Evolutionary conservation across 164 flowering plant species (phyloP).

Genomic region (Dillenia turbinata): DNA sequence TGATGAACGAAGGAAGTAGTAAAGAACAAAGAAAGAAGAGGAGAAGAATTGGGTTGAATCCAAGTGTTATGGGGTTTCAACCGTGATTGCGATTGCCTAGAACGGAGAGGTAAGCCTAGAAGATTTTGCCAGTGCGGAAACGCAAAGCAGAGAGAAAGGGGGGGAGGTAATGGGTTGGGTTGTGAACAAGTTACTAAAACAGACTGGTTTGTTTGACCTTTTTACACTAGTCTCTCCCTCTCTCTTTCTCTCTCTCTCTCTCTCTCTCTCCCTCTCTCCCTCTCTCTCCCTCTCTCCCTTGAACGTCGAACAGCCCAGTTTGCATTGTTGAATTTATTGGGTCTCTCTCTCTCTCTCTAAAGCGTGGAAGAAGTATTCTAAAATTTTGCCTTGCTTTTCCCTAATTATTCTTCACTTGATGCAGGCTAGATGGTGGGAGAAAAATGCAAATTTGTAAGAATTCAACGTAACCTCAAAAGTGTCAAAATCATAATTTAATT

Average conservation of each 20-base stretch:
- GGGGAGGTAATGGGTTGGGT: constrained; percentile 12
- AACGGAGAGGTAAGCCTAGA: neutral
- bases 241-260: no score
- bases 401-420: neutral
- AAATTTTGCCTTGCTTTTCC: constrained; percentile 3
- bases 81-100: no score
- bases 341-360: constrained; percentile 7
- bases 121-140: neutral
- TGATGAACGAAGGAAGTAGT: neutral
- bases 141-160: constrained; percentile 5
- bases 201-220: constrained; percentile 33
- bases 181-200: constrained; percentile 14
- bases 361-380: constrained; percentile 6
- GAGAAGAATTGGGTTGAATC: neutral
- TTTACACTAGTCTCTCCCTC: neutral
- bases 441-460: neutral
- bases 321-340: neutral
- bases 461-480: no score
- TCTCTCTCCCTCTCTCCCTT: no score
- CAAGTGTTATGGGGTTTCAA: no score
- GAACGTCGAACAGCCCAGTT: constrained; percentile 37
- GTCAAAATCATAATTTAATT: no score
- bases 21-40: neutral
- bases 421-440: neutral
- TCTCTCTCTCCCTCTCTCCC: no score